Percentiles rank a stretch among this genome's conserved stretches.
These are phyloP conservation scores for Vicia faba DNA, from an alignment of 306 rosid genomes.

Conservation along the genomic window DNA sequence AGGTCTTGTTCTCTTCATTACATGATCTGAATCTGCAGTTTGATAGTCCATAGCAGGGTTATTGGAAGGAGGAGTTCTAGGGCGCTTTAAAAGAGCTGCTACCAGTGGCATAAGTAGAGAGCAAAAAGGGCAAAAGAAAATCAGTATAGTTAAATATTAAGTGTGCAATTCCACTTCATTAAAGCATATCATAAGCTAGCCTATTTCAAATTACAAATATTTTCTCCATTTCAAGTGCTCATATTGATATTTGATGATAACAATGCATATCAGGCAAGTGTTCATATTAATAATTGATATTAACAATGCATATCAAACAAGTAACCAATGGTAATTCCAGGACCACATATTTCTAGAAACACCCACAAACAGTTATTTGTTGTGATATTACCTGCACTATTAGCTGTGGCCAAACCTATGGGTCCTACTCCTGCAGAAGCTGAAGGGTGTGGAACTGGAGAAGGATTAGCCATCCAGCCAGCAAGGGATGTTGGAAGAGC, in stretches of 20 bases:
- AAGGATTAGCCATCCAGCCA: constrained; percentile 97
- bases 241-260: constrained; percentile 7
- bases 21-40: constrained; percentile 96
- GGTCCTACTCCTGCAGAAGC: constrained; percentile 96
- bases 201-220: constrained; percentile 24
- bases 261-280: constrained; percentile 19
- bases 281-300: constrained; percentile 12
- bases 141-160: constrained; percentile 26
- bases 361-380: not conserved
- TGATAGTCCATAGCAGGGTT: constrained; percentile 95
- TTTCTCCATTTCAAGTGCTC: constrained; percentile 27
- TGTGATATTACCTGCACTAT: constrained; percentile 67
- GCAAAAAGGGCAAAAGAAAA: constrained; percentile 28
- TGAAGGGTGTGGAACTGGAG: constrained; percentile 92
- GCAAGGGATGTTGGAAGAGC: constrained; percentile 91
- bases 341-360: constrained; percentile 9
- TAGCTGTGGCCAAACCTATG: constrained; percentile 70
- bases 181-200: constrained; percentile 16
- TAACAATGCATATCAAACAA: constrained; percentile 15
- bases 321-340: constrained; percentile 17
- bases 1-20: constrained; percentile 89
- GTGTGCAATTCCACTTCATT: constrained; percentile 13
- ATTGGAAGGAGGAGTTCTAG: constrained; percentile 95
- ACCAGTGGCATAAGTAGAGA: constrained; percentile 41
- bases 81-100: constrained; percentile 88